phyloP scores from a whole-genome alignment of 2,329 filamentous ascomycete species.

The Hypomyces perniciosus region DNA sequence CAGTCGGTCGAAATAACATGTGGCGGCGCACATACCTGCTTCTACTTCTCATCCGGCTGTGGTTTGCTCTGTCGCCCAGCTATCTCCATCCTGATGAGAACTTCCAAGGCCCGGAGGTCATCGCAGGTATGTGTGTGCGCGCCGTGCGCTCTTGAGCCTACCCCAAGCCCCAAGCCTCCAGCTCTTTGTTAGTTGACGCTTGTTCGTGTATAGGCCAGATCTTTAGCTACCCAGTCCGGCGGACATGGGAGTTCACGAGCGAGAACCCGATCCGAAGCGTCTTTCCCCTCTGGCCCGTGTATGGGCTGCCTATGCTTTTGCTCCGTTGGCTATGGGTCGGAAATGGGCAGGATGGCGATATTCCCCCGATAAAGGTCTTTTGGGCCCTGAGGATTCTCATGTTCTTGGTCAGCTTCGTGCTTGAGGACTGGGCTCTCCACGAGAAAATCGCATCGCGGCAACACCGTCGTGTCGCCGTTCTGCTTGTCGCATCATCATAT shows the following conservation, averaged over 20 bases:
- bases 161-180: neutral
- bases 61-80: slow-evolving; percentile 89
- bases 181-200: slow-evolving; percentile 1
- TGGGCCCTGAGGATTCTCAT: slow-evolving; percentile 84
- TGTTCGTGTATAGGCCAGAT: slow-evolving; percentile 62
- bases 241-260: slow-evolving; percentile 95
- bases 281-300: slow-evolving; percentile 93
- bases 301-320: slow-evolving; percentile 88
- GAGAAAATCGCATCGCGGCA: slow-evolving; percentile 76
- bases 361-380: slow-evolving; percentile 81
- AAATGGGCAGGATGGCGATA: slow-evolving; percentile 67
- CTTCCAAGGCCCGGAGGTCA: slow-evolving; percentile 96
- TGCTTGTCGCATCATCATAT: slow-evolving; percentile 90
- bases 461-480: slow-evolving; percentile 64
- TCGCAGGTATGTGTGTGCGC: slow-evolving; percentile 65
- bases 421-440: slow-evolving; percentile 96
- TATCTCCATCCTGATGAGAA: slow-evolving; percentile 98
- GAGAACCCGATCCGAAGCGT: slow-evolving; percentile 86
- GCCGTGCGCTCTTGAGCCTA: neutral
- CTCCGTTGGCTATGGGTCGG: slow-evolving; percentile 90
- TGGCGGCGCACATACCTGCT: slow-evolving; percentile 87
- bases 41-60: slow-evolving; percentile 79
- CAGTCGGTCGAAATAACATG: slow-evolving; percentile 48
- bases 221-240: slow-evolving; percentile 82
- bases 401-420: slow-evolving; percentile 91